Base-by-base conservation (phyloP, 2,329 filamentous ascomycete genomes). In the Parasarocladium wereldwijsianum region DNA sequence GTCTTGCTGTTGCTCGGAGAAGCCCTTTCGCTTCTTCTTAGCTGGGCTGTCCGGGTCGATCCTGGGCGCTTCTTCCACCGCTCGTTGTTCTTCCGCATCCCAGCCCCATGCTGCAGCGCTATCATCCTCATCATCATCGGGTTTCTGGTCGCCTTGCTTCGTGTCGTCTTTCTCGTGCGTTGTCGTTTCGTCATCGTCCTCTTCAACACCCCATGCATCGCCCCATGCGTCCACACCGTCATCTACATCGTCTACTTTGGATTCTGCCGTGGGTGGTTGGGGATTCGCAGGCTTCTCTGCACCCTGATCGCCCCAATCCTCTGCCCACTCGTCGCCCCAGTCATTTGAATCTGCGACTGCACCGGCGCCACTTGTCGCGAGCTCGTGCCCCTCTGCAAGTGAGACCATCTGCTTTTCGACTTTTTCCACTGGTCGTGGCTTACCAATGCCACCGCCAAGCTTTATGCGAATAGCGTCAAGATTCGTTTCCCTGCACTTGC, bases 321-420 rank as follows among this genome's bases (percentile, higher is more conserved):
- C 71, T 42, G 81, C 76, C 81, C 84, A 92, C 26, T 84, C 82
- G 32, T 63, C 55, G 25, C 62, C 62, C 81, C 84, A 92, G 24
- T 86, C 82, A 35, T 64, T 56, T 31, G 59, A 57, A 10, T 57
- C 57, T 1, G 55, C 51, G 7, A 55, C 51, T 4, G 52, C 54
- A 3, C 52, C 55, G 2, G 60, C 58, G 10, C 62, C 63, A 14
- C 64, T 69, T 2, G 68, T 63, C 17, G 66, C 56, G 21, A 85
- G 60, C 36, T 78, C 63, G 32, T 71, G 70, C 31, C 81, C 78
- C 38, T 78, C 72, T 0, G 61, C 60, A 28, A 67, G 64, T 3
- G 75, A 76, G 1, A 94, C 64, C 47, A 78, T 72, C 43, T 90
- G 78, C 28, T 76, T 92, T 51, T 96, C 87, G 1, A 92, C 63